Percentiles rank a stretch among this genome's conserved stretches.
phyloP scores from a whole-genome alignment of 2,329 filamentous ascomycete species.

The Biscogniauxia mediterranea region DNA sequence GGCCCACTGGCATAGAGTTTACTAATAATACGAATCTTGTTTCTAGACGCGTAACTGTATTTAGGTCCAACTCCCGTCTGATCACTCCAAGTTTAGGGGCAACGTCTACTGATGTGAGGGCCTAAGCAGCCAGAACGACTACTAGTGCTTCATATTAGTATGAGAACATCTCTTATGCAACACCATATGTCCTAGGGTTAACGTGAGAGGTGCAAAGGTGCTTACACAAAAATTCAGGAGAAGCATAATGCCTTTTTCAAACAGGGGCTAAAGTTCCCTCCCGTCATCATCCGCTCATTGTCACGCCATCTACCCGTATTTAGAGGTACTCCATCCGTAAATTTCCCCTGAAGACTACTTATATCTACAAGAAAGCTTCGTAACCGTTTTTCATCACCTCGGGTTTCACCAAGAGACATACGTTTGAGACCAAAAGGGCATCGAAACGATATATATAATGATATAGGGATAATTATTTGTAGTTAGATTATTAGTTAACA shows the following conservation, averaged over 20 bases:
- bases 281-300: background rate
- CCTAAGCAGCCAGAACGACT: background rate
- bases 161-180: background rate
- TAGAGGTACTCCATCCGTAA: background rate
- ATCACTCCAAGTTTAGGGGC: background rate
- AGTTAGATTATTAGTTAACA: background rate
- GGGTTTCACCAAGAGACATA: background rate
- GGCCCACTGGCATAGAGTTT: background rate
- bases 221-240: background rate
- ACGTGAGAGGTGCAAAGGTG: background rate
- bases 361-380: background rate
- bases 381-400: background rate
- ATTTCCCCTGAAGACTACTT: background rate
- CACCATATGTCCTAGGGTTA: background rate
- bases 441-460: background rate
- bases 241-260: background rate
- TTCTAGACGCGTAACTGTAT: background rate
- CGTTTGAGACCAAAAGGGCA: background rate
- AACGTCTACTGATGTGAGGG: background rate
- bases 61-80: background rate
- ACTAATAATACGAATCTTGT: background rate
- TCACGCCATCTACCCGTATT: background rate
- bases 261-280: background rate
- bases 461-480: background rate
- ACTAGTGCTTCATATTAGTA: background rate